These are phyloP conservation scores for Acacia acuminata DNA, from an alignment of 306 rosid genomes.

Conservation along the genomic window DNA sequence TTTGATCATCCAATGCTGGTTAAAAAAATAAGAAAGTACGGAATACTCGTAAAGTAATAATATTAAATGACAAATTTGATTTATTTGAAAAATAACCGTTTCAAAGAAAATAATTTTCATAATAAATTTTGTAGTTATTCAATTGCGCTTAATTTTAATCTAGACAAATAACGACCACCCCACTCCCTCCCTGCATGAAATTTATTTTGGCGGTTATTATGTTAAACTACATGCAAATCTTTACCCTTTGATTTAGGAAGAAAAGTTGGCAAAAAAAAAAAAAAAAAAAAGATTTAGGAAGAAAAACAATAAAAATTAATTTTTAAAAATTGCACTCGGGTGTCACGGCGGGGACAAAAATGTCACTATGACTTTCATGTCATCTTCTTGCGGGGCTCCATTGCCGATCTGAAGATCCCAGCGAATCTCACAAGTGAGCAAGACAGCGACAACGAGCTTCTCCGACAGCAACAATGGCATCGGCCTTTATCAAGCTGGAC, in stretches of 20 bases:
- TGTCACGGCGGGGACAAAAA: background rate
- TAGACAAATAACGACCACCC: background rate
- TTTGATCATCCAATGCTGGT: too few relatives aligned
- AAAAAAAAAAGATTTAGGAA: too few relatives aligned
- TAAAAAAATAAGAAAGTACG: too few relatives aligned
- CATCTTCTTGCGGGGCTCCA: background rate
- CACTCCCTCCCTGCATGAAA: background rate
- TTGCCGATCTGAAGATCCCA: constrained; percentile 30
- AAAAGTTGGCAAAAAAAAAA: too few relatives aligned
- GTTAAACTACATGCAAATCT: background rate
- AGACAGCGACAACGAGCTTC: background rate
- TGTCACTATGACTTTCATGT: background rate
- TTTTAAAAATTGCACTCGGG: background rate
- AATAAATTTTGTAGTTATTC: too few relatives aligned
- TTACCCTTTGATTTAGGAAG: too few relatives aligned
- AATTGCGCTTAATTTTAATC: background rate
- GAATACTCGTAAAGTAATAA: too few relatives aligned
- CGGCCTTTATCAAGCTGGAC: constrained; percentile 83
- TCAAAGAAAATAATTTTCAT: too few relatives aligned
- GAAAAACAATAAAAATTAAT: background rate
- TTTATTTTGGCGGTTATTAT: background rate
- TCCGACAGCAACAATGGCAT: constrained; percentile 54
- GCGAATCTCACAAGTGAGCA: constrained; percentile 1
- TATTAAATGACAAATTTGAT: too few relatives aligned
- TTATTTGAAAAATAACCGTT: too few relatives aligned